Base-by-base conservation (phyloP, 129 eudicot genomes). In the Artemisia argyi region DNA sequence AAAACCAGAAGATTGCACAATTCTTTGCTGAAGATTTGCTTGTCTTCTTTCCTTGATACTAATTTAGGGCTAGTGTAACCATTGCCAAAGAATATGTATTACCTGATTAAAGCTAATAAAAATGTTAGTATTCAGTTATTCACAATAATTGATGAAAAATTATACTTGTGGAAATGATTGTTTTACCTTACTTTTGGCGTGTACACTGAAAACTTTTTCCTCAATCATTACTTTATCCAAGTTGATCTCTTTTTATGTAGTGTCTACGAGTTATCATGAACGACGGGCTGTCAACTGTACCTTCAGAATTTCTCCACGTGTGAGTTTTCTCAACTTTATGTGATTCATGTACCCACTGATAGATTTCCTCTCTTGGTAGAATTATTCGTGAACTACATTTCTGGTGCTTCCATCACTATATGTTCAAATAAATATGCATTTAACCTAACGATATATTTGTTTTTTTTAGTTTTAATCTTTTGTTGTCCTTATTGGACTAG, bases 201-300 rank as follows among this genome's bases (percentile, higher is more conserved):
- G 19, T 48, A 20, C 42, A 49, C 18, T 62, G 22, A 71, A 15
- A 47, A 42, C 22, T 18, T 47, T 61, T 61, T 61, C 24, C 44
- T 61, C 22, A 44, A 69, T 28, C 15, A 11, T 55, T 30, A 22
- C 60, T 30, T 75, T 52, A 61, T 67, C 60, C 77, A 46, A 78
- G 20, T 58, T 58, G 6, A 55, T 71, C 68, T 61, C 24, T 74
- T 70, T 70, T 49, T 24, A 72, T 76, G 84, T 70, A 94, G 98
- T 81, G 97, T 78, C 92, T 94, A 48, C 97, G 97, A 74, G 96
- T 94, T 59, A 90, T 94, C 65, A 94, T 94, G 96, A 94, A 94
- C 59, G 97, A 94, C 79, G 98, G 98, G 35, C 82, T 94, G 55
- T 83, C 98, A 71, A 83, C 91, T 68, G 79, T 94, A 61, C 98